Base-by-base conservation (phyloP, 768 basidiomycete genomes). In the Coprinopsis cinerea region DNA sequence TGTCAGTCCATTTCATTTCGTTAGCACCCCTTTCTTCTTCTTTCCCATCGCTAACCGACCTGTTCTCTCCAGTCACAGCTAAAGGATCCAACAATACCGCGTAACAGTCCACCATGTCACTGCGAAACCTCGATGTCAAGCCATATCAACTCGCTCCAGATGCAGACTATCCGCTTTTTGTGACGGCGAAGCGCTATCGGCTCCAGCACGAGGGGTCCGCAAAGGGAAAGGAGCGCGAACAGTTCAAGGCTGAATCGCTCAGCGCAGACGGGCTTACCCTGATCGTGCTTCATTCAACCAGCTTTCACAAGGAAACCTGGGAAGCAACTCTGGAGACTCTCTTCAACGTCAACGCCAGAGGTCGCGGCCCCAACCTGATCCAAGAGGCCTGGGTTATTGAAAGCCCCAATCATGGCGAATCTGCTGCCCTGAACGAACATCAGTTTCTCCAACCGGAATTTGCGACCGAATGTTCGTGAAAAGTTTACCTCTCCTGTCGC, bases 221-320 rank as follows among this genome's bases (percentile, higher is more conserved):
- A 43, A 43, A 25, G 41, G 41, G 22, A 9, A 43, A 43, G 24
- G 24, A 26, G 17, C 41, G 41, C 18, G 41, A 22, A 25, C 41
- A 24, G 18, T 10, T 23, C 23, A 23, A 43, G 11, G 23, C 41
- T 10, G 24, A 25, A 9, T 43, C 18, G 30, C 9, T n/a, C 30
- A 34, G 30, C 30, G 9, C 30, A 4, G 64, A 72, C 28, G 80
- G 75, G 3, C 59, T 77, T 51, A 84, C 83, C 0, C 67, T 85
- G 27, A 65, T 85, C 26, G 58, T 83, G n/a, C 65, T 84, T 1
- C 84, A 86, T 60, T 78, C 82, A 3, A 85, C 84, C 1, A 82
- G 83, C 60, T 86, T 83, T 57, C 83, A 84, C 66, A 85, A 85
- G 61, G 84, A 87, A 64, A 81, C 77, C 2, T 86, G 81, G 82